Evolutionary conservation across 1,139 yeast genomes (phyloP).

Genomic region (Taphrina wiesneri): DNA sequence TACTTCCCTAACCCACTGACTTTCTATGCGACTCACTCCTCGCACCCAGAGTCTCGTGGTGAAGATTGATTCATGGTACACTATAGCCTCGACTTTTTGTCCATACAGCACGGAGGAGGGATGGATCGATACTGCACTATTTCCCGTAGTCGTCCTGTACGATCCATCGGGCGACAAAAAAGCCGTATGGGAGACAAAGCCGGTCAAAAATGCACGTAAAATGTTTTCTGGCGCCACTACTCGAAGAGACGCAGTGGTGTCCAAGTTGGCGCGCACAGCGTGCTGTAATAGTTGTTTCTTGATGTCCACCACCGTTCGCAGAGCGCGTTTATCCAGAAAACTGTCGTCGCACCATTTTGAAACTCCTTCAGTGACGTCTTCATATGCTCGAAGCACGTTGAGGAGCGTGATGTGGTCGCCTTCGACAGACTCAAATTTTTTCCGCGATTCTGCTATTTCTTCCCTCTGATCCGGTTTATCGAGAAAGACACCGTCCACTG

Average conservation of each 20-base stretch:
- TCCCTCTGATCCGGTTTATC: conserved; percentile 83
- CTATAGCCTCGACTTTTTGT: conserved; percentile 74
- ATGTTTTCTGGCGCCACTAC: conserved; percentile 48
- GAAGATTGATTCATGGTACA: conserved; percentile 92
- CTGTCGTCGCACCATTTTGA: conserved; percentile 74
- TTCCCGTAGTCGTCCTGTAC: conserved; percentile 77
- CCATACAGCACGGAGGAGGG: conserved; percentile 92
- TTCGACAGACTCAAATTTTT: conserved; percentile 53
- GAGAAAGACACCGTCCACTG: conserved; percentile 82
- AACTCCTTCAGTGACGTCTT: conserved; percentile 42
- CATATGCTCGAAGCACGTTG: conserved; percentile 47
- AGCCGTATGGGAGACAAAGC: conserved; percentile 83
- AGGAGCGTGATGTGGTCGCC: conserved; percentile 62
- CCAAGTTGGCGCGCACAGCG: conserved; percentile 50
- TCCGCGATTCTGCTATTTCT: conserved; percentile 59
- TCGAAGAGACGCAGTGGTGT: conserved; percentile 41
- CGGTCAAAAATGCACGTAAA: conserved; percentile 70
- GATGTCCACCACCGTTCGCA: conserved; percentile 56
- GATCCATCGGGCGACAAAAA: conserved; percentile 94
- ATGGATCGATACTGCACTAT: conserved; percentile 68
- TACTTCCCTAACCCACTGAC: conserved; percentile 66
- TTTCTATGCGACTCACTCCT: conserved; percentile 76
- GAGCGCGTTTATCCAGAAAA: conserved; percentile 74
- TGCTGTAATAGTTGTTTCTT: conserved; percentile 74
- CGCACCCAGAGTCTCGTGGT: conserved; percentile 93